These are phyloP conservation scores for Xylaria digitata DNA, from an alignment of 2,329 filamentous ascomycete genomes.

Conservation along the genomic window DNA sequence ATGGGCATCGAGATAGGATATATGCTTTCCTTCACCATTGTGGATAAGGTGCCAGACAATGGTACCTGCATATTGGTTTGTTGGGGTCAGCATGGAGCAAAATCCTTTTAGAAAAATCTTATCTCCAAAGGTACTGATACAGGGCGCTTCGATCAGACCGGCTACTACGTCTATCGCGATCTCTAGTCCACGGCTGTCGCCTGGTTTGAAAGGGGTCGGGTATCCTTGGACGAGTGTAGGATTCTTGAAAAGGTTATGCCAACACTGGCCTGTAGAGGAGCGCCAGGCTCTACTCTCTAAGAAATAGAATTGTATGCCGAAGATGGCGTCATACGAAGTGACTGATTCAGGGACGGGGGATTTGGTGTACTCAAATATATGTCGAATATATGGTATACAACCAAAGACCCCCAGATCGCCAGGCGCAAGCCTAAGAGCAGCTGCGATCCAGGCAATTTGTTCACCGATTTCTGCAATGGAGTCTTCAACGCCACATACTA, in stretches of 20 bases:
- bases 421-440: background rate
- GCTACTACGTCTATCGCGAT: background rate
- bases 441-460: conserved; percentile 13
- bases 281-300: too few relatives aligned
- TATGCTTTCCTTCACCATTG: conserved; percentile 6
- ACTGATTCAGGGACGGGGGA: background rate
- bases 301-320: too few relatives aligned
- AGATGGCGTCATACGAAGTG: background rate
- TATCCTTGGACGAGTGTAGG: conserved; percentile 17
- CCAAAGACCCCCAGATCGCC: background rate
- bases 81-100: conserved; percentile 4
- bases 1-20: conserved; percentile 7
- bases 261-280: conserved; percentile 14
- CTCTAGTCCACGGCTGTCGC: conserved; percentile 8
- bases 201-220: background rate
- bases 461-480: conserved; percentile 12
- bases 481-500: background rate
- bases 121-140: background rate
- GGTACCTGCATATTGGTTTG: background rate
- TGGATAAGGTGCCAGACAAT: conserved; percentile 16
- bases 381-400: background rate
- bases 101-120: conserved; percentile 13
- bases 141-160: background rate
- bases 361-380: too few relatives aligned
- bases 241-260: conserved; percentile 17